phyloP scores from a whole-genome alignment of 768 basidiomycete species.

The Vishniacozyma victoriae region DNA sequence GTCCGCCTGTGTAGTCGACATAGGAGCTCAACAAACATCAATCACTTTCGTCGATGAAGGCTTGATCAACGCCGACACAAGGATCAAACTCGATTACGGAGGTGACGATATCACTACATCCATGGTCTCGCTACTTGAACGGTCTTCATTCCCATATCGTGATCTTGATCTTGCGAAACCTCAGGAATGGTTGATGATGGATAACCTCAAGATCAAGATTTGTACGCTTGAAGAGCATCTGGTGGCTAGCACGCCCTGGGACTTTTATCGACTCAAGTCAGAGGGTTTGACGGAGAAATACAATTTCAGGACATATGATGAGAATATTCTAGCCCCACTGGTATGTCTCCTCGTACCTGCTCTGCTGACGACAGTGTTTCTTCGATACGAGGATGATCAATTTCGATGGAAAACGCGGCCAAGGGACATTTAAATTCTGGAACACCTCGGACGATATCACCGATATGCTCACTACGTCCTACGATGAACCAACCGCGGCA shows the following conservation, averaged over 20 bases:
- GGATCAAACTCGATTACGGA: slow-evolving; percentile 67
- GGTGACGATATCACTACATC: slow-evolving; percentile 94
- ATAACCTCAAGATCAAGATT: slow-evolving; percentile 76
- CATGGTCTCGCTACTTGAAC: slow-evolving; percentile 67
- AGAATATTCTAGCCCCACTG: slow-evolving; percentile 90
- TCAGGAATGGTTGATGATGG: slow-evolving; percentile 87
- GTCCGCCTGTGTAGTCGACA: slow-evolving; percentile 90
- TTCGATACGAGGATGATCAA: slow-evolving; percentile 92
- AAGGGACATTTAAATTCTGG: neutral
- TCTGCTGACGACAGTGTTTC: slow-evolving; percentile 58
- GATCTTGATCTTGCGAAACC: slow-evolving; percentile 68
- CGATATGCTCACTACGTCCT: slow-evolving; percentile 47
- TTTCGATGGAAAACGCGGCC: slow-evolving; percentile 63
- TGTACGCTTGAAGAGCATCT: slow-evolving; percentile 88
- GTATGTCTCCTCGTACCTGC: slow-evolving; percentile 52
- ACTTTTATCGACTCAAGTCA: slow-evolving; percentile 77
- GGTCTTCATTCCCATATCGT: slow-evolving; percentile 80
- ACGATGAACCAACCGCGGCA: slow-evolving; percentile 49
- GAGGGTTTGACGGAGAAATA: slow-evolving; percentile 77
- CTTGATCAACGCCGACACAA: slow-evolving; percentile 72
- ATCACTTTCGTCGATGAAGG: slow-evolving; percentile 95
- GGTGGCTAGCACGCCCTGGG: slow-evolving; percentile 82
- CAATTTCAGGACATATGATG: slow-evolving; percentile 84
- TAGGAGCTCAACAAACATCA: slow-evolving; percentile 76
- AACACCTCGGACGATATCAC: slow-evolving; percentile 14